These are phyloP conservation scores for Boletellus ananiceps DNA, from an alignment of 768 basidiomycete genomes.

Conservation along the genomic window DNA sequence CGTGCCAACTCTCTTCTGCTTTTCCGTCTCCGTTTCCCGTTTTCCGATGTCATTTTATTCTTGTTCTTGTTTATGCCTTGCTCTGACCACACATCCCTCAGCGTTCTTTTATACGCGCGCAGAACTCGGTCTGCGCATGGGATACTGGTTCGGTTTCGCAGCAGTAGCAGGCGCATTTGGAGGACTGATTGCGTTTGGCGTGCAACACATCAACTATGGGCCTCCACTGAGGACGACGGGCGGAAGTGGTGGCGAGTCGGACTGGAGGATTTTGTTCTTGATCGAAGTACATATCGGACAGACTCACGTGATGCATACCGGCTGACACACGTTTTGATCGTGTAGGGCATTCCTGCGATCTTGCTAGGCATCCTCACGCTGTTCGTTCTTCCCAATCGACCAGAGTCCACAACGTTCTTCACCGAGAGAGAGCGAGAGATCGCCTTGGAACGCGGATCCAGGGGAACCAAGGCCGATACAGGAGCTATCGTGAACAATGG, in stretches of 20 bases:
- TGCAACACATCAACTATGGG: slow-evolving; percentile 58
- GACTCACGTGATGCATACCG: background rate
- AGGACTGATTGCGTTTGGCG: slow-evolving; percentile 77
- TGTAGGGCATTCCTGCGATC: slow-evolving; percentile 63
- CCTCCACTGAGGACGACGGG: slow-evolving; percentile 18
- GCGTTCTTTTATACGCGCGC: slow-evolving; percentile 74
- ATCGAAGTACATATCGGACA: slow-evolving; percentile 47
- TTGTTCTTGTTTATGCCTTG: too few species aligned
- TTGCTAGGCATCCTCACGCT: slow-evolving; percentile 55
- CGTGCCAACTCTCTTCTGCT: slow-evolving; percentile 19
- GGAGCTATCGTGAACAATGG: slow-evolving; percentile 64
- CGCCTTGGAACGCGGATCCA: slow-evolving; percentile 62
- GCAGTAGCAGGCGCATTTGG: slow-evolving; percentile 83
- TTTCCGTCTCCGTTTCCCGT: background rate
- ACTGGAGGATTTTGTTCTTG: slow-evolving; percentile 52
- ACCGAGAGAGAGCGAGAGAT: slow-evolving; percentile 49
- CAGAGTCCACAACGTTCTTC: slow-evolving; percentile 63
- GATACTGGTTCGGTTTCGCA: slow-evolving; percentile 82
- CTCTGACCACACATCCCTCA: slow-evolving; percentile 21
- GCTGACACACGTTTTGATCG: background rate
- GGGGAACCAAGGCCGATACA: slow-evolving; percentile 60
- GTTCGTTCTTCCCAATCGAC: slow-evolving; percentile 61
- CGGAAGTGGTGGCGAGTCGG: slow-evolving; percentile 27
- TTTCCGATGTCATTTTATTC: background rate
- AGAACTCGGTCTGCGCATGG: slow-evolving; percentile 73